phyloP scores from a whole-genome alignment of 2,329 filamentous ascomycete species.

The Knoxdaviesia proteae region DNA sequence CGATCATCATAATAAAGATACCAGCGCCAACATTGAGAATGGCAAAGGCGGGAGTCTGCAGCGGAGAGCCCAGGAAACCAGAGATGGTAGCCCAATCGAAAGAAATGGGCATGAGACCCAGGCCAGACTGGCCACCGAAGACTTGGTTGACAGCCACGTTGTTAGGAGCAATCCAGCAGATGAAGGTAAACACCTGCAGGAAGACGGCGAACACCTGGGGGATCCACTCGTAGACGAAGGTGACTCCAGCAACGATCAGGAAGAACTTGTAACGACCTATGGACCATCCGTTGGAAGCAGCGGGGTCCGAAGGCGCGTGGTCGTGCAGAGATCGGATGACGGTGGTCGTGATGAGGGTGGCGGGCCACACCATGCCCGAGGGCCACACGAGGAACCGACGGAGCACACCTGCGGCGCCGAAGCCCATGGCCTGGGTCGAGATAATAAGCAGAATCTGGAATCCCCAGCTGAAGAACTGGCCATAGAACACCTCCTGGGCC shows the following conservation, averaged over 20 bases:
- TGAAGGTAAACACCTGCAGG: conserved; percentile 35
- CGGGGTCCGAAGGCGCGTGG: conserved; percentile 22
- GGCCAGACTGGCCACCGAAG: conserved; percentile 36
- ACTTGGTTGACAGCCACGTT: conserved; percentile 39
- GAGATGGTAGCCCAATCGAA: conserved; percentile 31
- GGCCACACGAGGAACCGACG: conserved; percentile 32
- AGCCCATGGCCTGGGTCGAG: conserved; percentile 34
- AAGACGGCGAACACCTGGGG: conserved; percentile 27
- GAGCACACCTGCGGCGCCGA: conserved; percentile 32
- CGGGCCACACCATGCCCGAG: conserved; percentile 37
- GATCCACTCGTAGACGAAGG: conserved; percentile 32
- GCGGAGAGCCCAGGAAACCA: conserved; percentile 26
- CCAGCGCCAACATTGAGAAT: conserved; percentile 33
- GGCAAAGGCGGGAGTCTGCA: conserved; percentile 31
- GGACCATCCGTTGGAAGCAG: conserved; percentile 36
- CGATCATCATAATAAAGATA: conserved; percentile 30
- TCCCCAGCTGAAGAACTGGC: conserved; percentile 30
- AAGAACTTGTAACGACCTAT: conserved; percentile 45
- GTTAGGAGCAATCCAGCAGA: conserved; percentile 40
- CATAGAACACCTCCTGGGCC: conserved; percentile 34
- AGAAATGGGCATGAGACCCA: conserved; percentile 39
- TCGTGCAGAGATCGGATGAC: conserved; percentile 28
- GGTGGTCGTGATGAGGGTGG: conserved; percentile 30
- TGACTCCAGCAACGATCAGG: conserved; percentile 29
- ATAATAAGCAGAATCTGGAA: conserved; percentile 33